These are phyloP conservation scores for Pythium vanterpoolii DNA, from an alignment of 352 stramenopile genomes.

Conservation along the genomic window DNA sequence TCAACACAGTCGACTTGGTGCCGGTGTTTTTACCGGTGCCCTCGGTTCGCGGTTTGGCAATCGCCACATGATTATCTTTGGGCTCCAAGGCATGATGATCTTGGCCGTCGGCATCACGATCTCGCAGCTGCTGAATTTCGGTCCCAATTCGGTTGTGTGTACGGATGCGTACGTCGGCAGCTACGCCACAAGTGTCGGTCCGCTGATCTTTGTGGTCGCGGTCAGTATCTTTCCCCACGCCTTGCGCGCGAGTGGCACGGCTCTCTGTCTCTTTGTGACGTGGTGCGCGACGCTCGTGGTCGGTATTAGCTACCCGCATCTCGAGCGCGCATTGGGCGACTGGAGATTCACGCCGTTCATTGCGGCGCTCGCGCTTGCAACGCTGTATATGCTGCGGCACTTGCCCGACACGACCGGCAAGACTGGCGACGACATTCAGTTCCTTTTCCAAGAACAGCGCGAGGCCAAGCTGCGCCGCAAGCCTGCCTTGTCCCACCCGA, in stretches of 20 bases:
- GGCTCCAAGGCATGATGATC: constrained; percentile 38
- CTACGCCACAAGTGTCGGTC: constrained; percentile 44
- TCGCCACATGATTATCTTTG: constrained; percentile 42
- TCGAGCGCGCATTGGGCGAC: constrained; percentile 33
- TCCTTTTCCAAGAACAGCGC: constrained; percentile 5
- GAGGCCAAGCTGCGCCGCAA: background rate
- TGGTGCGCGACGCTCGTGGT: constrained; percentile 51
- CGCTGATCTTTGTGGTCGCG: constrained; percentile 49
- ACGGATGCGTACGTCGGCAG: constrained; percentile 41
- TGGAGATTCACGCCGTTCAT: constrained; percentile 34
- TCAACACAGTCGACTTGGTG: constrained; percentile 53
- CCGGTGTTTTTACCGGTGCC: constrained; percentile 39
- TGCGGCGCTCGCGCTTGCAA: constrained; percentile 7
- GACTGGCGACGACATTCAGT: constrained; percentile 23
- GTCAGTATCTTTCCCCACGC: constrained; percentile 52
- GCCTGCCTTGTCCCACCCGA: no score
- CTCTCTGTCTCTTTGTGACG: constrained; percentile 47
- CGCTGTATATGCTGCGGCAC: constrained; percentile 12
- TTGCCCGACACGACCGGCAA: constrained; percentile 24
- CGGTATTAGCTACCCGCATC: constrained; percentile 55
- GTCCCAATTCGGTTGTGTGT: constrained; percentile 42
- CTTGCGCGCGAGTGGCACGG: constrained; percentile 38
- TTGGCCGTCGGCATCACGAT: constrained; percentile 25
- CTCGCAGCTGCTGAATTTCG: constrained; percentile 35
- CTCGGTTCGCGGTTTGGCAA: constrained; percentile 43